A percentile compares a stretch with the other conserved stretches of the same genome.
Conservation (phyloP, 768 basidiomycete genomes). For the Trametes meyenii region DNA sequence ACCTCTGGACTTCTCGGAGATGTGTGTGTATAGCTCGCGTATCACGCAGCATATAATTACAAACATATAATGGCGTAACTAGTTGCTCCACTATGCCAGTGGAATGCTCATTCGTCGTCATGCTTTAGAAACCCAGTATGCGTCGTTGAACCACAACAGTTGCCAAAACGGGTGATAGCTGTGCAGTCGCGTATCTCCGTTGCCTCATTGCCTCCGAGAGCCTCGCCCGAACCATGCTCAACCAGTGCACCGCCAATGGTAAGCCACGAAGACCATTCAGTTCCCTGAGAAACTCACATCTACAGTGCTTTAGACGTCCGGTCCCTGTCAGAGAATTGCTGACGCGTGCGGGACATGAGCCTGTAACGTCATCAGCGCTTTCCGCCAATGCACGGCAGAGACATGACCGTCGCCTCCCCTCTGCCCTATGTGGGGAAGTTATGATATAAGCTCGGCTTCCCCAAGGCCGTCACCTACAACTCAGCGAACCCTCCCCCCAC, state of each 20-base stretch:
- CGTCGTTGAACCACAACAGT: background rate
- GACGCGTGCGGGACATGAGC: conserved; percentile 9
- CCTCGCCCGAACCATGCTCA: background rate
- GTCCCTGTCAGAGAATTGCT: background rate
- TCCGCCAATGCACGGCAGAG: background rate
- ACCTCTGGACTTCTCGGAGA: too few species aligned
- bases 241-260: background rate
- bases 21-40: too few species aligned
- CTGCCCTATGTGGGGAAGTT: conserved; percentile 17
- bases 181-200: background rate
- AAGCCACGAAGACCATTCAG: background rate
- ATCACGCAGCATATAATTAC: too few species aligned
- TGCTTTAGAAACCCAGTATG: background rate
- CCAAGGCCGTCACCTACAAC: background rate
- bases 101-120: background rate
- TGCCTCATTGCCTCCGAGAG: conserved; percentile 8
- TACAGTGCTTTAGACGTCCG: background rate
- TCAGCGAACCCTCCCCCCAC: background rate
- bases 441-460: background rate
- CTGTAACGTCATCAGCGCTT: conserved; percentile 12
- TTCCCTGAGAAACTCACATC: background rate
- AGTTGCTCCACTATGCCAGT: too few species aligned
- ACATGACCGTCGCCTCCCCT: conserved; percentile 17
- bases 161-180: conserved; percentile 1
- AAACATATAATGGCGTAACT: too few species aligned